Conservation (phyloP, 192 early-diverging fungal genomes). For the Entrophospora sp. region DNA sequence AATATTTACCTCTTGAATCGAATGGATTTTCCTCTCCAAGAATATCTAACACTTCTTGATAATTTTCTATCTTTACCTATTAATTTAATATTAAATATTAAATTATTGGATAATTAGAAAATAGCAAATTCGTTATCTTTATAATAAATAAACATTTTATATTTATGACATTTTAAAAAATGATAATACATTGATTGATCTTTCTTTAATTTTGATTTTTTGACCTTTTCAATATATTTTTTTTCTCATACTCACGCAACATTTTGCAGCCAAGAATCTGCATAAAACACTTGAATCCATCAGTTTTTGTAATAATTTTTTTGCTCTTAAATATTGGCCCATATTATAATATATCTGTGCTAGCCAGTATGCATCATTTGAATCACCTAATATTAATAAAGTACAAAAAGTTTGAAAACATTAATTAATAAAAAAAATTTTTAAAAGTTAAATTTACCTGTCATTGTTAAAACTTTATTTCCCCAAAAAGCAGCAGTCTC, state of each 20-base stretch:
- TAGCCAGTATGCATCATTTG: conserved; percentile 40
- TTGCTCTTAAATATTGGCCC: conserved; percentile 38
- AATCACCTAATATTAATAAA: conserved; percentile 31
- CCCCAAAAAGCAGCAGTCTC: conserved; percentile 58
- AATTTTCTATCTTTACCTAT: conserved; percentile 42
- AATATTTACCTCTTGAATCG: conserved; percentile 14
- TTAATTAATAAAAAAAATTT: neutral
- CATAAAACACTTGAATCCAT: conserved; percentile 37
- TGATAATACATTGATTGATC: neutral
- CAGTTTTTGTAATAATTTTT: conserved; percentile 35
- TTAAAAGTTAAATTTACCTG: conserved; percentile 31
- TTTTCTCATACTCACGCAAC: conserved; percentile 35
- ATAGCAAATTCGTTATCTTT: no score
- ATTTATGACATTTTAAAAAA: no score
- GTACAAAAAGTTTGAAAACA: neutral
- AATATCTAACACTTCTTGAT: conserved; percentile 46
- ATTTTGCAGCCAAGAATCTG: conserved; percentile 45
- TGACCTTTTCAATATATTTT: no score
- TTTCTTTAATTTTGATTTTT: no score
- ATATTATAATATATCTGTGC: conserved; percentile 39
- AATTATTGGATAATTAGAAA: no score
- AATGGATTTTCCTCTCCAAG: conserved; percentile 43
- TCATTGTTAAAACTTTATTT: conserved; percentile 52
- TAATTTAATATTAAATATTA: no score
- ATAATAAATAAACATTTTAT: no score